A percentile compares a stretch with the other conserved stretches of the same genome.
Conservation (phyloP, 139 green algal species). For the Penium margaritaceum region DNA sequence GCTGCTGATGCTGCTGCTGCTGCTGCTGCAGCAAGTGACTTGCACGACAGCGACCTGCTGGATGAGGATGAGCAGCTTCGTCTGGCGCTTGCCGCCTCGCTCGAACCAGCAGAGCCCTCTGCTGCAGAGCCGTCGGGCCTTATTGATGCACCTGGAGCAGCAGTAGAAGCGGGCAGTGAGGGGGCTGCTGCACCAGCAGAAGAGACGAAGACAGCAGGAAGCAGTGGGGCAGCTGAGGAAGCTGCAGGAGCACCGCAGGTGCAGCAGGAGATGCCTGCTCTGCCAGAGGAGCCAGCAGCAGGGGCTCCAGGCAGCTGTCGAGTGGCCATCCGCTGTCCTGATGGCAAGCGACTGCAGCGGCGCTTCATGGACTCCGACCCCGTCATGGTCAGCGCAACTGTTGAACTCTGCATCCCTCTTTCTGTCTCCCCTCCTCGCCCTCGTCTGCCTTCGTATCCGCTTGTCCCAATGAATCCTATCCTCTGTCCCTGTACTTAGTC, state of each 20-base stretch:
- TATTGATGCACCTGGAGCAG: too few species aligned
- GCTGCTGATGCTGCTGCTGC: not conserved
- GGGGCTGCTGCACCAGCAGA: too few species aligned
- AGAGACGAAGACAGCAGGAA: too few species aligned
- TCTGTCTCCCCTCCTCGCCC: not conserved
- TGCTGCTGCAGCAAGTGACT: not conserved
- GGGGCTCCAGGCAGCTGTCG: slow-evolving; percentile 46
- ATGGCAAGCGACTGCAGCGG: slow-evolving; percentile 56
- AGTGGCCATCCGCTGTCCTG: slow-evolving; percentile 56
- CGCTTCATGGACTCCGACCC: slow-evolving; percentile 51
- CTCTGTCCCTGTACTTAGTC: not conserved
- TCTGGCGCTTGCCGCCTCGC: slow-evolving; percentile 58
- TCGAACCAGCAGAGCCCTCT: too few species aligned
- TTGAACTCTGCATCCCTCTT: not conserved
- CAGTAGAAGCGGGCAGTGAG: too few species aligned
- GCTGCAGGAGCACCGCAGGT: too few species aligned
- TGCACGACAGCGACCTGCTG: too few species aligned
- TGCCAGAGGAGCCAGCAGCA: slow-evolving; percentile 57
- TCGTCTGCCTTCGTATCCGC: not conserved
- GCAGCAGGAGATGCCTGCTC: slow-evolving; percentile 28
- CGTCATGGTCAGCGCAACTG: slow-evolving; percentile 13
- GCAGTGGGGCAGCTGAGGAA: too few species aligned
- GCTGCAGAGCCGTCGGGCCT: too few species aligned
- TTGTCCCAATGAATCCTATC: not conserved
- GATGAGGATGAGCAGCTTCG: slow-evolving; percentile 64